A percentile compares a stretch with the other conserved stretches of the same genome.
Conservation (phyloP, 306 rosid genomes). For the Fragaria nilgerrensis region DNA sequence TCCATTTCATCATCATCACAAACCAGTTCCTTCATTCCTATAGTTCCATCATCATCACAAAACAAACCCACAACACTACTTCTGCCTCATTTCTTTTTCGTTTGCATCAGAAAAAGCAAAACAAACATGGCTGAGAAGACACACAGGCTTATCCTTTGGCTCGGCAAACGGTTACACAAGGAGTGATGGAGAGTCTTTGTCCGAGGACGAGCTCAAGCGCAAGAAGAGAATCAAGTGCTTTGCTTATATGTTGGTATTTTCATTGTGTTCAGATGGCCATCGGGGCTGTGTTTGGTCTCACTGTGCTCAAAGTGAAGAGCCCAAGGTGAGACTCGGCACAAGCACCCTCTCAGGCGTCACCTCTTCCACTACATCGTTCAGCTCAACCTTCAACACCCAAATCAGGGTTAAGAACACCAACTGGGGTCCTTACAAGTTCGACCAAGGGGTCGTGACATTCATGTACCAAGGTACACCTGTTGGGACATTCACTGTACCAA, state of each 20-base stretch:
- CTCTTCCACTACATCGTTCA: background rate
- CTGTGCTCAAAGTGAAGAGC: background rate
- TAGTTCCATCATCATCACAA: background rate
- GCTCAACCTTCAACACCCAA: background rate
- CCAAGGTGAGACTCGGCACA: background rate
- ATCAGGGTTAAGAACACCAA: constrained; percentile 9
- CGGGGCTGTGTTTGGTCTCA: background rate
- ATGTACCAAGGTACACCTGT: background rate
- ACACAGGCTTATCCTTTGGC: constrained; percentile 27
- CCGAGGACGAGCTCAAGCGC: constrained; percentile 15
- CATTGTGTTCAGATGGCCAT: constrained; percentile 24
- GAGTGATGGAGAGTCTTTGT: constrained; percentile 22
- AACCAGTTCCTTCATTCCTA: background rate
- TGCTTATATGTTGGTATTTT: constrained; percentile 16
- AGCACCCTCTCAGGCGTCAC: background rate
- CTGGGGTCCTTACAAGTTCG: constrained; percentile 15
- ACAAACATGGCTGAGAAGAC: constrained; percentile 29
- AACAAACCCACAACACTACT: background rate
- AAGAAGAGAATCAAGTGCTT: constrained; percentile 21
- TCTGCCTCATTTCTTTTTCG: background rate
- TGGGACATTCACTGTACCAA: background rate
- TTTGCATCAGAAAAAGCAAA: background rate
- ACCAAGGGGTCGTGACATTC: background rate
- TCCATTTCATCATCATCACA: background rate
- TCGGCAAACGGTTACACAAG: constrained; percentile 20